Base-by-base conservation (phyloP, 2,329 filamentous ascomycete species). In the Fusarium sp. region DNA sequence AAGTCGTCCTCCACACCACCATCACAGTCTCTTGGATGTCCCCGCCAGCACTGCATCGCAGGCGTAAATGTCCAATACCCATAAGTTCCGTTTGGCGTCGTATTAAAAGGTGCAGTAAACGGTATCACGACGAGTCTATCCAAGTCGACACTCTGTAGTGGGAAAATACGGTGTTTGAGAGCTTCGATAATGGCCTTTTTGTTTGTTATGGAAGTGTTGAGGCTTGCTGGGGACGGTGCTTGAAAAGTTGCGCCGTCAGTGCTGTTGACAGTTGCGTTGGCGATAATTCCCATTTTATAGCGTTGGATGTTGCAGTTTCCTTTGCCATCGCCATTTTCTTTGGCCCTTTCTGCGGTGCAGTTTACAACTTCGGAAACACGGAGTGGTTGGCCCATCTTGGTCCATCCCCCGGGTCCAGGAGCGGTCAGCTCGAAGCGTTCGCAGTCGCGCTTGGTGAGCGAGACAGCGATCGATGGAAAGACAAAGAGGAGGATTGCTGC, bases 381-480 rank as follows among this genome's bases (percentile, higher is more conserved):
- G 20, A 54, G 22, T 4, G 32, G 51, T 13, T 36, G 14, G 8
- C 51, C 51, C 10, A 17, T 39, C 1, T 9, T 9, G 3, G 35
- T 22, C 18, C 24, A 54, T 36, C 51, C 51, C 2, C 8, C 13
- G 8, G 8, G 30, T 24, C 48, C 48, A 15, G 22, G 17, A 4
- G 5, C 15, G 22, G 15, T 32, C 0, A 51, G n/a, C 10, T 51
- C 17, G 35, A 39, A 38, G 14, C 35, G 17, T 17, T 39, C 20
- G 13, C 35, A 54, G 10, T 26, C 35, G 5, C 24, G 35, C 14
- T 39, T 54, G 10, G 14, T 5, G 10, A 54, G 11, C 24, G 24
- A 38, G n/a, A 10, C 35, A 22, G 20, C 10, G 0, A 5, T 28
- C 0, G 18, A 2, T n/a, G 35, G 18, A n/a, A 54, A 38, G 0